A percentile compares a stretch with the other conserved stretches of the same genome.
phyloP scores from a whole-genome alignment of 139 green algal genomes.

The Edaphochlamys debaryana region DNA sequence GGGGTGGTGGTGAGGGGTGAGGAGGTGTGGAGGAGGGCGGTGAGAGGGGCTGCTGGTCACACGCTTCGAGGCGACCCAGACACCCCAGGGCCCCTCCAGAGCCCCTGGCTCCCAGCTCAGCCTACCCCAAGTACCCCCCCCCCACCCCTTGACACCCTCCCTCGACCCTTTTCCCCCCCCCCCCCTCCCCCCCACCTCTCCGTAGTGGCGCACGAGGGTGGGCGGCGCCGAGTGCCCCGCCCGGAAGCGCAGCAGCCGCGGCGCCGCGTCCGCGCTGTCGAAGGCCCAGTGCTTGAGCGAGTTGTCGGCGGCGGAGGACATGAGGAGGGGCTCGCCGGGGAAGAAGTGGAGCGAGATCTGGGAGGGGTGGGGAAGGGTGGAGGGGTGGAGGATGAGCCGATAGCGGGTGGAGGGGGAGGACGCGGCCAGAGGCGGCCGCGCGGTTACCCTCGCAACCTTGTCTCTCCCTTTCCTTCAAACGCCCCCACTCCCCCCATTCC shows the following conservation, averaged over 20 bases:
- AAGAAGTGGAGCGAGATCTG: slow-evolving; percentile 79
- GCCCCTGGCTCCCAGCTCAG: no score
- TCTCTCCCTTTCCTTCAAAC: not conserved
- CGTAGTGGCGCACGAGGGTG: slow-evolving; percentile 81
- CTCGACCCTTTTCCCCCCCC: no score
- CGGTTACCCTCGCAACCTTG: no score
- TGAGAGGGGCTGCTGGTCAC: not conserved
- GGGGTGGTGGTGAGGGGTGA: no score
- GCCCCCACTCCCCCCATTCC: not conserved
- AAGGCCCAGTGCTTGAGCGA: slow-evolving; percentile 97
- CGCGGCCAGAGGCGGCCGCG: no score
- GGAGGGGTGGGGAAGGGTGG: slow-evolving; percentile 43
- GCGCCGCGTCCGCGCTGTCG: slow-evolving; percentile 73
- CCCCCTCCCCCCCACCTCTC: slow-evolving; percentile 41
- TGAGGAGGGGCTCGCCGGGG: slow-evolving; percentile 85
- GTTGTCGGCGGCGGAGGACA: slow-evolving; percentile 91
- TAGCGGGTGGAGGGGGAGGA: no score
- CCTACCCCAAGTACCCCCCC: not conserved
- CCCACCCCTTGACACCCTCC: no score
- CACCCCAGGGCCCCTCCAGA: no score
- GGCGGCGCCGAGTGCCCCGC: slow-evolving; percentile 90
- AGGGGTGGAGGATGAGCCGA: no score
- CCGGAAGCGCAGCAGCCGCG: slow-evolving; percentile 89
- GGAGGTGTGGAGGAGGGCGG: no score
- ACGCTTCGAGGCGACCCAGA: no score